Percentiles rank a stretch among this genome's conserved stretches.
These are phyloP conservation scores for Barbarea vulgaris DNA, from an alignment of 345 rosid species.

Conservation along the genomic window DNA sequence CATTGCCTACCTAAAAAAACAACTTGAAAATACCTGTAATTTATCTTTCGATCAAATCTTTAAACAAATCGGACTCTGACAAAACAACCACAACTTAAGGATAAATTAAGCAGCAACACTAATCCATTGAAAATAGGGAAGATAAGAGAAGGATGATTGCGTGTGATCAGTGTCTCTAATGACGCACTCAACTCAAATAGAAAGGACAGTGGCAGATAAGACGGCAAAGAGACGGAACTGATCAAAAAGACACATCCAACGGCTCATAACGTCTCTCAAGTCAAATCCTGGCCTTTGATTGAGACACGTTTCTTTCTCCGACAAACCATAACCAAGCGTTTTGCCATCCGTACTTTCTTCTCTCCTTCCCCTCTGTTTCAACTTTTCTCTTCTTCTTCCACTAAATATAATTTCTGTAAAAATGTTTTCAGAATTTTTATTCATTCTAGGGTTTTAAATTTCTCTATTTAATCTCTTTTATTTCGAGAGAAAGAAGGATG, in stretches of 20 bases:
- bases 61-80: neutral
- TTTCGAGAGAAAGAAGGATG: neutral
- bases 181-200: neutral
- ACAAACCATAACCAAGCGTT: constrained; percentile 41
- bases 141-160: constrained; percentile 12
- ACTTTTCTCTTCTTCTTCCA: neutral
- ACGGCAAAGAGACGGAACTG: constrained; percentile 33
- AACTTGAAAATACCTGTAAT: neutral
- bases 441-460: neutral
- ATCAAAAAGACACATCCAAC: constrained; percentile 31
- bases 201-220: constrained; percentile 21
- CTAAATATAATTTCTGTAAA: neutral
- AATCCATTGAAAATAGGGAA: neutral
- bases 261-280: constrained; percentile 16
- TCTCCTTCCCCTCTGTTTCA: constrained; percentile 2
- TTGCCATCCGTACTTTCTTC: constrained; percentile 27
- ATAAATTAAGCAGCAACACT: neutral
- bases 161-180: constrained; percentile 6
- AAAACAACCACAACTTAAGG: neutral
- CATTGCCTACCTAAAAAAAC: neutral
- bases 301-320: constrained; percentile 41
- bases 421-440: neutral
- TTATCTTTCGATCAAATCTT: neutral
- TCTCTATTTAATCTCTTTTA: neutral
- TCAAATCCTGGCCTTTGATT: constrained; percentile 27